Conservation (phyloP, 768 basidiomycete species). For the Suillus subalutaceus region DNA sequence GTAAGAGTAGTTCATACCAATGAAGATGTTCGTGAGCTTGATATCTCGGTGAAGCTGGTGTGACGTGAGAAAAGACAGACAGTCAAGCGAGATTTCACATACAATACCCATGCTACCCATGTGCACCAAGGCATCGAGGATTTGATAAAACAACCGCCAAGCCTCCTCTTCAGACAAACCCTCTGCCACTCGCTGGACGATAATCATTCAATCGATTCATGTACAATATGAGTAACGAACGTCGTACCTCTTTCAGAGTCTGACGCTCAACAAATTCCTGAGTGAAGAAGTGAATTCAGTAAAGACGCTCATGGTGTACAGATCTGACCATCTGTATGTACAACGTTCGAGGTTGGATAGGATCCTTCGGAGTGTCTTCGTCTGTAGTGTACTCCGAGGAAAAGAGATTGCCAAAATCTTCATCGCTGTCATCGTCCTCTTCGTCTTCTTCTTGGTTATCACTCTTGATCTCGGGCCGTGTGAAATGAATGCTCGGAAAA, state of each 20-base stretch:
- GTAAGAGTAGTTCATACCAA: conserved; percentile 55
- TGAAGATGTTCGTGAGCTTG: conserved; percentile 93
- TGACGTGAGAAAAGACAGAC: conserved; percentile 8
- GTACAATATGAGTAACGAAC: conserved; percentile 9
- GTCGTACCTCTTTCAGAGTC: conserved; percentile 77
- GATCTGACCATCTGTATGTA: conserved; percentile 90
- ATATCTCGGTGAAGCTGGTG: conserved; percentile 79
- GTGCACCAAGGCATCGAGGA: conserved; percentile 86
- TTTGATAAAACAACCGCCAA: conserved; percentile 89
- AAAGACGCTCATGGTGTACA: neutral
- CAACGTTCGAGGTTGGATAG: conserved; percentile 54
- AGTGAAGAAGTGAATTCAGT: neutral
- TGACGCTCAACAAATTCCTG: conserved; percentile 92
- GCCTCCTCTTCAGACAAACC: conserved; percentile 83
- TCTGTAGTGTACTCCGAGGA: conserved; percentile 32
- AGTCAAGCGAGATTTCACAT: conserved; percentile 28
- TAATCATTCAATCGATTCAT: neutral
- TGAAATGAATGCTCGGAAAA: conserved; percentile 89
- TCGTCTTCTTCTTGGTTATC: conserved; percentile 48
- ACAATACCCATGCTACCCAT: conserved; percentile 90
- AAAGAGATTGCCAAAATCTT: conserved; percentile 41
- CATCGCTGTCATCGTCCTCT: conserved; percentile 35
- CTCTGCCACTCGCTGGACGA: conserved; percentile 68
- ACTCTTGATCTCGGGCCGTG: conserved; percentile 44
- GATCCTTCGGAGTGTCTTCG: conserved; percentile 36